A percentile compares a stretch with the other conserved stretches of the same genome.
Conservation (phyloP, 345 rosid species). For the Hibiscus tridactylites region DNA sequence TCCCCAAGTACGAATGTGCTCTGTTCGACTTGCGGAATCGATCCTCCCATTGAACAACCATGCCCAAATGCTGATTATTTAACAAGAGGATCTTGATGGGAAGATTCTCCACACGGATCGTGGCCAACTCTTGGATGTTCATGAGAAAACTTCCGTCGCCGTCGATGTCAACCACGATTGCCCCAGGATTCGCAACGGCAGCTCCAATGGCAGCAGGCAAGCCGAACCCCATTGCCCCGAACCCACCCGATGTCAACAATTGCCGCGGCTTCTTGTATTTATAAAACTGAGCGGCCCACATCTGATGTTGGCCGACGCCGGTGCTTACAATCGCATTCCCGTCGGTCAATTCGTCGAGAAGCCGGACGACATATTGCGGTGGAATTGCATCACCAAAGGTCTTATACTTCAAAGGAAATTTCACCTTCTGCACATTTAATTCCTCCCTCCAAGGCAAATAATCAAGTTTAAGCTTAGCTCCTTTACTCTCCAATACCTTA, state of each 20-base stretch:
- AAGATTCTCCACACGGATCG: conserved; percentile 34
- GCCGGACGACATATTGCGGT: conserved; percentile 68
- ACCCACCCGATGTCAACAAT: conserved; percentile 80
- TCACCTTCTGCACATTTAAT: conserved; percentile 54
- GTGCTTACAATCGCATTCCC: not conserved
- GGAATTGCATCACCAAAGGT: conserved; percentile 82
- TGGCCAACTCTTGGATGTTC: not conserved
- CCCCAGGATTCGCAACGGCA: not conserved
- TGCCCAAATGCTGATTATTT: not conserved
- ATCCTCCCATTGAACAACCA: not conserved
- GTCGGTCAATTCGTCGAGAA: not conserved
- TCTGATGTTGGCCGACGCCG: conserved; percentile 68
- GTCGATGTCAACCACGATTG: conserved; percentile 52
- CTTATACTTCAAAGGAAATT: conserved; percentile 61
- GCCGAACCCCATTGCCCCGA: conserved; percentile 98
- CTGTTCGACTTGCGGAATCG: not conserved
- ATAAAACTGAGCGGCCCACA: conserved; percentile 44
- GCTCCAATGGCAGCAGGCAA: conserved; percentile 62
- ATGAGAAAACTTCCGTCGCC: conserved; percentile 27
- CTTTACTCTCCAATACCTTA: conserved; percentile 43
- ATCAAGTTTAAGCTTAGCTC: conserved; percentile 37
- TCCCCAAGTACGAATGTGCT: not conserved
- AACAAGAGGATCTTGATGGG: conserved; percentile 40
- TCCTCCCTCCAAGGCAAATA: conserved; percentile 66
- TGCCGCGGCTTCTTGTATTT: conserved; percentile 79